Percentiles rank a stretch among this genome's conserved stretches.
These are phyloP conservation scores for Pelargonium cotyledonis DNA, from an alignment of 441 rosid species.

Conservation along the genomic window DNA sequence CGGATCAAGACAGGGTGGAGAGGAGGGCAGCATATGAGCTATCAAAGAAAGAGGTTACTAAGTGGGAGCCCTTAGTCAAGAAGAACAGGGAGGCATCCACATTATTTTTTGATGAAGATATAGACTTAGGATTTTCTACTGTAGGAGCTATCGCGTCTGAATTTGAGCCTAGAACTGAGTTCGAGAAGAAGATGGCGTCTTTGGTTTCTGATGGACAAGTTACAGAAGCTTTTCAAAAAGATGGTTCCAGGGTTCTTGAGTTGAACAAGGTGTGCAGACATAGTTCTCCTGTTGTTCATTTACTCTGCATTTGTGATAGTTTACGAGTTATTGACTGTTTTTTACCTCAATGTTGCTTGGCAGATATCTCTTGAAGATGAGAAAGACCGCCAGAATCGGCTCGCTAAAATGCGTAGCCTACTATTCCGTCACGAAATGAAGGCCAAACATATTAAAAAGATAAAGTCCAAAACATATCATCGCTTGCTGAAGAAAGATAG, in stretches of 20 bases:
- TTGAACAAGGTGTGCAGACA: constrained; percentile 56
- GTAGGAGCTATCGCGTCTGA: constrained; percentile 91
- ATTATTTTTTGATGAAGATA: constrained; percentile 62
- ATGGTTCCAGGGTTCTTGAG: constrained; percentile 82
- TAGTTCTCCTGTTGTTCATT: constrained; percentile 2
- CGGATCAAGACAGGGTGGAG: constrained; percentile 56
- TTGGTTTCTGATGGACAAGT: constrained; percentile 52
- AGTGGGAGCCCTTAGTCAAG: constrained; percentile 74
- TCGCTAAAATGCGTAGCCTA: constrained; percentile 80
- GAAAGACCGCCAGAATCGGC: constrained; percentile 42
- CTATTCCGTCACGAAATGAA: constrained; percentile 84
- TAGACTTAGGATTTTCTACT: constrained; percentile 67
- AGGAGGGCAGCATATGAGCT: constrained; percentile 55
- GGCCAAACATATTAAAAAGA: constrained; percentile 73
- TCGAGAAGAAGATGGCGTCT: constrained; percentile 87
- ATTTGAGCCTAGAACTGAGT: constrained; percentile 85
- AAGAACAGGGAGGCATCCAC: constrained; percentile 85
- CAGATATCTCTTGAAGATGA: constrained; percentile 81
- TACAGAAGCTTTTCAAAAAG: constrained; percentile 68
- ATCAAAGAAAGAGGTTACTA: constrained; percentile 56
- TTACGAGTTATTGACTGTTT: constrained; percentile 7
- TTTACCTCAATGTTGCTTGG: constrained; percentile 22
- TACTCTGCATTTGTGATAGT: neutral
- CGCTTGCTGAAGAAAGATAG: constrained; percentile 66
- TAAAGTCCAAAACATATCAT: constrained; percentile 88